These are phyloP conservation scores for Chlamydomonas reinhardtii DNA, from an alignment of 163 green algal species.

Conservation along the genomic window DNA sequence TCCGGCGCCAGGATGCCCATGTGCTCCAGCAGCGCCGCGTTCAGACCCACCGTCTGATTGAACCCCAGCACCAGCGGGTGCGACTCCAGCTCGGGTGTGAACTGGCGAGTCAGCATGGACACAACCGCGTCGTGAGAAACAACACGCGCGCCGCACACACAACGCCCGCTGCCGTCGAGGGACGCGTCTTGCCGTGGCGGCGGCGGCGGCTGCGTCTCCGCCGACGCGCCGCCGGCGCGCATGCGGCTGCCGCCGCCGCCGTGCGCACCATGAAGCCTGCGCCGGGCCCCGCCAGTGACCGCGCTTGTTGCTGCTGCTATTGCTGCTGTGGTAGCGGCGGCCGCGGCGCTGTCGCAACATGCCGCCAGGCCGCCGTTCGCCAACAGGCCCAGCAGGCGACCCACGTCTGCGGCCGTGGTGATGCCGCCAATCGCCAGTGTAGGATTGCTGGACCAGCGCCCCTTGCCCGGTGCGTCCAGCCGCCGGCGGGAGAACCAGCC, in stretches of 20 bases:
- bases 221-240: too few species aligned
- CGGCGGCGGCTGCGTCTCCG: too few species aligned
- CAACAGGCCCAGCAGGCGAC: not conserved
- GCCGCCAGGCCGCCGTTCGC: not conserved
- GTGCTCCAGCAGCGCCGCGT: not conserved
- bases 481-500: not conserved
- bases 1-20: not conserved
- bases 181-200: not conserved
- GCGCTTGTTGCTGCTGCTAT: not conserved
- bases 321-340: not conserved
- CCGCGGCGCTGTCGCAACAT: not conserved
- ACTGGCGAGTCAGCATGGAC: not conserved
- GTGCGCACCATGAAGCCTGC: too few species aligned
- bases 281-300: not conserved
- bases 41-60: not conserved
- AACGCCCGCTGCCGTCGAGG: not conserved
- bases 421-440: not conserved
- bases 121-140: not conserved
- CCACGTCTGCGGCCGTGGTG: not conserved
- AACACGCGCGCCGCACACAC: not conserved
- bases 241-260: too few species aligned
- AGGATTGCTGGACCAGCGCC: not conserved
- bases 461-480: not conserved
- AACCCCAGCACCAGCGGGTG: not conserved
- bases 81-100: not conserved